Conservation (phyloP, 23 red algal genomes). For the Cyanidiococcus yangmingshanensis region DNA sequence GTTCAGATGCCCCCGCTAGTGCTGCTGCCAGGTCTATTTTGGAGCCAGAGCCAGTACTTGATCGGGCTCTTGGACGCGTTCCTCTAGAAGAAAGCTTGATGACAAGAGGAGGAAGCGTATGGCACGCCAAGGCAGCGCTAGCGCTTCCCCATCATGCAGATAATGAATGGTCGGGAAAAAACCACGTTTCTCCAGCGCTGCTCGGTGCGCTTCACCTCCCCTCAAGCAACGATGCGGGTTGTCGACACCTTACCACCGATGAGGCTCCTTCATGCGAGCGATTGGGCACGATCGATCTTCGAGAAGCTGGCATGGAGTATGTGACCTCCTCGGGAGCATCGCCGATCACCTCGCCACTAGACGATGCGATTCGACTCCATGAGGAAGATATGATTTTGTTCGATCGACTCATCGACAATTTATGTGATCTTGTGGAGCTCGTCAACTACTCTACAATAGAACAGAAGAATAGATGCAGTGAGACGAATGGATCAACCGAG, state of each 20-base stretch:
- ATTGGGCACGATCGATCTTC: background rate
- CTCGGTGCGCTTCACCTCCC: background rate
- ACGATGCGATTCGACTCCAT: constrained; percentile 1
- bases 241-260: background rate
- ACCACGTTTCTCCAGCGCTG: background rate
- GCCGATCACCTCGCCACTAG: background rate
- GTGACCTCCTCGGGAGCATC: background rate
- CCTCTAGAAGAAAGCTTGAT: background rate
- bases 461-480: background rate
- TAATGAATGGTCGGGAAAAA: background rate
- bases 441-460: background rate
- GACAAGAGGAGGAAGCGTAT: background rate
- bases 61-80: background rate
- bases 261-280: background rate
- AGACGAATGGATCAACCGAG: background rate
- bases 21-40: too few relatives aligned
- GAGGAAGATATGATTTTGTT: background rate
- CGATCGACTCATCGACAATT: background rate
- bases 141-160: background rate
- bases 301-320: background rate
- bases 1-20: background rate
- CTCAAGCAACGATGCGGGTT: background rate
- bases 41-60: too few relatives aligned
- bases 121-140: background rate
- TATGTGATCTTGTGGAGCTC: background rate